A percentile compares a stretch with the other conserved stretches of the same genome.
phyloP scores from a whole-genome alignment of 331 rosid genomes.

The Erythrophleum ivorense region DNA sequence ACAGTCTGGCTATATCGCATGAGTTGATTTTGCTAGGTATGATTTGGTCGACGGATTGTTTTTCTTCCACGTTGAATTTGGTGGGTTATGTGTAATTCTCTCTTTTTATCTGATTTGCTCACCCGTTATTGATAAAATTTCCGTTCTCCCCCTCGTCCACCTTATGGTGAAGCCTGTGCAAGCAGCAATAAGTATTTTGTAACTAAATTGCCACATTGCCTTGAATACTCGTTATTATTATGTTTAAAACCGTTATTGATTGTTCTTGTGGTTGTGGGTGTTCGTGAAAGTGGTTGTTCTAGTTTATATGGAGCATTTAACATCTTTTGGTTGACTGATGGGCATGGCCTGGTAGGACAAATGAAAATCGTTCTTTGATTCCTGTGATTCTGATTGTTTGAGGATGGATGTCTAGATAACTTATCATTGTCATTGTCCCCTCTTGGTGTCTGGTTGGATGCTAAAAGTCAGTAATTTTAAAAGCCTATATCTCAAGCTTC shows the following conservation, averaged over 20 bases:
- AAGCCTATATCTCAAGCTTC: background rate
- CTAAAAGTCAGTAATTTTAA: background rate
- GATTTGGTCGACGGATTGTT: background rate
- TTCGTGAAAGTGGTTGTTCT: background rate
- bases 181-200: background rate
- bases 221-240: background rate
- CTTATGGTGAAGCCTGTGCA: background rate
- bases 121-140: background rate
- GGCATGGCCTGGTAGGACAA: background rate
- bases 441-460: conserved; percentile 6
- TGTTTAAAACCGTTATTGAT: background rate
- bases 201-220: background rate
- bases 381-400: background rate
- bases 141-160: background rate
- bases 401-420: background rate
- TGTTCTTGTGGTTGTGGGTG: background rate
- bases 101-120: background rate
- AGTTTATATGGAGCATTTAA: conserved; percentile 11
- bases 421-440: background rate
- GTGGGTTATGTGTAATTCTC: background rate
- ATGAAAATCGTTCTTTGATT: background rate
- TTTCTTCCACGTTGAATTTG: background rate
- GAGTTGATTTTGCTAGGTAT: background rate
- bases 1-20: background rate
- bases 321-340: background rate